Conservation (phyloP, 179 eudicot genomes). For the Carnegiea gigantea region DNA sequence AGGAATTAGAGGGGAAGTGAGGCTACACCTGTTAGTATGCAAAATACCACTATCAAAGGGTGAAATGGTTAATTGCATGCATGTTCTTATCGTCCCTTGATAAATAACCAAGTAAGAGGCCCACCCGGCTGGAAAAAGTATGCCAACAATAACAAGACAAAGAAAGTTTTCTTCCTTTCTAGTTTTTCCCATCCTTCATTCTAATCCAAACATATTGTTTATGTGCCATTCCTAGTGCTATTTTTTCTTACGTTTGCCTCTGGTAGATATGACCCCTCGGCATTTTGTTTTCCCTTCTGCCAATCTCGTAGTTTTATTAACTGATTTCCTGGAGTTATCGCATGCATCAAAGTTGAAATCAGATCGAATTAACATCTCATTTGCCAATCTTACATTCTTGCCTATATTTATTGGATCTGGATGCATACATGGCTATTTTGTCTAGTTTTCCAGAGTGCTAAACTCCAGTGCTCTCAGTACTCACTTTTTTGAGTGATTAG, state of each 20-base stretch:
- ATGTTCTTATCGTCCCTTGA: too few relatives aligned
- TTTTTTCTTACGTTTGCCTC: neutral
- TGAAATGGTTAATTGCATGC: neutral
- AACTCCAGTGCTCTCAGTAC: neutral
- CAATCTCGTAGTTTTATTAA: neutral
- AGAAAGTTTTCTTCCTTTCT: too few relatives aligned
- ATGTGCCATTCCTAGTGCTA: neutral
- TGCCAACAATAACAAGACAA: too few relatives aligned
- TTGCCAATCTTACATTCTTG: neutral
- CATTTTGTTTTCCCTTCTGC: neutral
- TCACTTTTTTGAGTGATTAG: neutral
- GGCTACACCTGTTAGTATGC: neutral
- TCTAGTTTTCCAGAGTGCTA: neutral
- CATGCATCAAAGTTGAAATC: neutral
- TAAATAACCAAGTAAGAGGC: too few relatives aligned
- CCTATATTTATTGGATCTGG: neutral
- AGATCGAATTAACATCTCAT: neutral
- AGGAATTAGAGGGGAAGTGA: neutral
- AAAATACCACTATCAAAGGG: neutral
- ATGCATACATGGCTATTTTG: neutral
- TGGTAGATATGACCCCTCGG: neutral
- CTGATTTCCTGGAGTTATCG: neutral
- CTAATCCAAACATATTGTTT: neutral
- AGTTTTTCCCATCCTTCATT: neutral
- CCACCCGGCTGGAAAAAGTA: too few relatives aligned